Base-by-base conservation (phyloP, 768 basidiomycete species). In the Pisolithus orientalis region DNA sequence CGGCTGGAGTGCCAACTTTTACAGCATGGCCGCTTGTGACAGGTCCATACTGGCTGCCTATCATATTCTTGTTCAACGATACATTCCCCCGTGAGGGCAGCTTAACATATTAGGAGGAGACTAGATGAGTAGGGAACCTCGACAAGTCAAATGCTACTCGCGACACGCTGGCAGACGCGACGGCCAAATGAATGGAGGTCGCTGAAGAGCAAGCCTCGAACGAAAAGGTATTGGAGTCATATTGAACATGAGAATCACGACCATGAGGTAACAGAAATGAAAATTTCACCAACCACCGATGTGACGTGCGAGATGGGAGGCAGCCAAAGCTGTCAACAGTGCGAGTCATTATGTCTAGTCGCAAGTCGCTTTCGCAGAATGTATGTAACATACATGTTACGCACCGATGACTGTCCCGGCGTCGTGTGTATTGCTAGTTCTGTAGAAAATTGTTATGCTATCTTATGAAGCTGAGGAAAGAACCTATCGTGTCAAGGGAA, bases 1-100 rank as follows among this genome's bases (percentile, higher is more conserved):
- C 65, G 76, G 73, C 48, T 95, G 94, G 93, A 78, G 88, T 37
- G 80, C 84, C 7, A 80, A 82, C 0, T 91, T 94, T 65, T 94
- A 88, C 79, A 90, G 94, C 65, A 76, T 93, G 24, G 72, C 79
- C 1, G 82, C 83, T 31, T 75, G 85, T 50, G 79, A 79, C 8
- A 82, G 80, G 1, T 28, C 75, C 32, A 78, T 77, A 47, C 71
- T 80, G 47, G 42, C 81, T 38, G 68, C 74, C 74, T 17, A 89
- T 90, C 65, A 50, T 85, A 32, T 65, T 84, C 24, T 71, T 85
- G 62, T 89, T 93, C 72, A 80, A 79, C 53, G 91, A 94, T 60
- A 90, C 90, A 0, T 94, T 89, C 70, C 79, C 91, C 16, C 72
- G 77, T 50, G 89, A 93, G 61, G 84, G 94, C 42, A 94, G 90